Conservation (phyloP, 2,329 filamentous ascomycete species). For the Plectosphaerella sp. region DNA sequence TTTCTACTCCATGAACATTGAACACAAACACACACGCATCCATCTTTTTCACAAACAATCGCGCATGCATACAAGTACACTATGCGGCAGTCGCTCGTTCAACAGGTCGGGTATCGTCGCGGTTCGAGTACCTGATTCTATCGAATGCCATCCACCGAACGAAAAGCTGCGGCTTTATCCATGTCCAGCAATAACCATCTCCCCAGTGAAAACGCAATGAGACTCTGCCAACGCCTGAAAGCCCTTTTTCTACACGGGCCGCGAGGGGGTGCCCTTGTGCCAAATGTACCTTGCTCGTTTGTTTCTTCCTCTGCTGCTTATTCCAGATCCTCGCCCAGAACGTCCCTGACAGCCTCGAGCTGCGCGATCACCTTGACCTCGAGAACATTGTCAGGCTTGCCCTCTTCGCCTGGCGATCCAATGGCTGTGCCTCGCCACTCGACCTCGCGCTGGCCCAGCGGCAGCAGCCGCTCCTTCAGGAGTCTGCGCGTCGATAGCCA, state of each 20-base stretch:
- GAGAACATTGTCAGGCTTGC: slow-evolving; percentile 50
- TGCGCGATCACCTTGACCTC: slow-evolving; percentile 73
- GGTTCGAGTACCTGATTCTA: not conserved
- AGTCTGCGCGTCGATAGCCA: slow-evolving; percentile 67
- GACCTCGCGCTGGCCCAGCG: slow-evolving; percentile 67
- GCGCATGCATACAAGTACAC: no score
- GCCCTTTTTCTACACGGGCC: not conserved
- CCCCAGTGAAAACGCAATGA: not conserved
- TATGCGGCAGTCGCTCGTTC: no score
- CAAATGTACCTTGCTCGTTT: not conserved
- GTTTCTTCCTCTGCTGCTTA: not conserved
- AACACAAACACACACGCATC: not conserved
- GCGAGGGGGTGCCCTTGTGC: not conserved
- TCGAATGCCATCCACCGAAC: not conserved
- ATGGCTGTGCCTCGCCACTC: slow-evolving; percentile 49
- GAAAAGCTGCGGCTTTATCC: not conserved
- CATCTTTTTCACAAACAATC: no score
- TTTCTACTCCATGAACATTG: slow-evolving; percentile 3
- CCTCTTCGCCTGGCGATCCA: slow-evolving; percentile 22
- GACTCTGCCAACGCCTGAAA: not conserved
- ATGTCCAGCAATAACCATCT: not conserved
- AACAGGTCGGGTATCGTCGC: not conserved
- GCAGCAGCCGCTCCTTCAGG: slow-evolving; percentile 68
- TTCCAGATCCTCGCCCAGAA: slow-evolving; percentile 49
- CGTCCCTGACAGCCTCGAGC: slow-evolving; percentile 55